These are phyloP conservation scores for Zelonia costaricensis DNA, from an alignment of 208 protist genomes.

Conservation along the genomic window DNA sequence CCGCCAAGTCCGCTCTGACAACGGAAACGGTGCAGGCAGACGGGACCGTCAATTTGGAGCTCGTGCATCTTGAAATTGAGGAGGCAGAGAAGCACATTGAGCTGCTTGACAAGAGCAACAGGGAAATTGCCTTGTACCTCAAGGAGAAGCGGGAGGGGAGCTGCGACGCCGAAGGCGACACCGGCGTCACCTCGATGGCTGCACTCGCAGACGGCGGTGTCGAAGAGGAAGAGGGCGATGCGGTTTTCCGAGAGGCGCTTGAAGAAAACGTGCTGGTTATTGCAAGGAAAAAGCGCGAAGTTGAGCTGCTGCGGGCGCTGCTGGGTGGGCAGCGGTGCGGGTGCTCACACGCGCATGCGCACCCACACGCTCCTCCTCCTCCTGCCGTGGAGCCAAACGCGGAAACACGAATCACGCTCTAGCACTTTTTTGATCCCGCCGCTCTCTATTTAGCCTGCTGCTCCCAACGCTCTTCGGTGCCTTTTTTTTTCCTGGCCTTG, in stretches of 20 bases:
- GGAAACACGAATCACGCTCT: conserved; percentile 19
- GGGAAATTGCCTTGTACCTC: conserved; percentile 44
- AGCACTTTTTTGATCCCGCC: neutral
- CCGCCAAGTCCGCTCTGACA: conserved; percentile 1
- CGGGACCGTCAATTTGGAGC: conserved; percentile 50
- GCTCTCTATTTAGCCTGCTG: neutral
- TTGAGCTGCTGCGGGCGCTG: conserved; percentile 24
- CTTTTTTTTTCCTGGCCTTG: neutral
- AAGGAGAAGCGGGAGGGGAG: conserved; percentile 9
- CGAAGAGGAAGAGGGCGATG: conserved; percentile 25
- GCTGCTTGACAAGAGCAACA: conserved; percentile 65
- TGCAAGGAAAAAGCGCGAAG: conserved; percentile 29
- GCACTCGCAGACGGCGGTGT: conserved; percentile 7
- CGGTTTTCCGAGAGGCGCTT: conserved; percentile 34
- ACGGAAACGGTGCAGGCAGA: conserved; percentile 13
- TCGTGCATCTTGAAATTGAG: conserved; percentile 63
- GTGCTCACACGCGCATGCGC: conserved; percentile 18
- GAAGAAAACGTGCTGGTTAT: conserved; percentile 39
- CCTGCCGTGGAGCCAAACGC: neutral
- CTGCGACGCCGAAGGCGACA: conserved; percentile 10
- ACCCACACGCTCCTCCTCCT: neutral
- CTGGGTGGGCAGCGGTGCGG: conserved; percentile 32
- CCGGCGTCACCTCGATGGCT: conserved; percentile 10
- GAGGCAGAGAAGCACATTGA: conserved; percentile 49
- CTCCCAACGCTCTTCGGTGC: neutral